Evolutionary conservation across 164 flowering plant species (phyloP), one percentile per base, ranked within the genome.

Genomic region (Cinnamomum chago): DNA sequence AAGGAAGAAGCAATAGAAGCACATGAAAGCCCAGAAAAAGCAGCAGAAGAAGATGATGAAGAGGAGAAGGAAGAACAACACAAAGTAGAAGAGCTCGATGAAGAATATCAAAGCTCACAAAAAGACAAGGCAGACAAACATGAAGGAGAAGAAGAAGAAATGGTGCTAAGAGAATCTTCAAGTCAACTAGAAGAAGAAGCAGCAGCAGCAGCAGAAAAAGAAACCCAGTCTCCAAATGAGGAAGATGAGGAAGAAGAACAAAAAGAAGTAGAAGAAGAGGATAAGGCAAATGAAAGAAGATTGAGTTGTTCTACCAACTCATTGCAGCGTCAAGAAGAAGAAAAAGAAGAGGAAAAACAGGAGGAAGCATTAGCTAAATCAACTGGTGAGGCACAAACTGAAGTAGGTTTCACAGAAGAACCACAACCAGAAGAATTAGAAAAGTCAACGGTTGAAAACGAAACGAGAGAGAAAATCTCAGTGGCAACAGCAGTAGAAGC

Each of bases 391-490:
- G n/a, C 60, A 55, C n/a, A 40, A 40, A 40, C 47, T 40, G 47
- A 40, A 7, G 9, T 40, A 0, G 47, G 20, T 55, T 55, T 20
- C n/a, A 5, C 3, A 55, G 20, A 55, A 20, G n/a, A 55, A 55
- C 60, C 5, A 55, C 3, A 40, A 40, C 47, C 47, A 40, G 71
- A 75, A 25, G 80, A 72, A 68, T 69, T 71, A 24, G 80, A 76
- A 10, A 71, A 71, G 62, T 50, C 58, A 58, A 71, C 73, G n/a
- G 30, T 22, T 11, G 72, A 24, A 50, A 58, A 52, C 30, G 24
- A 51, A 64, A 58, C 14, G 10, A 60, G 66, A 40, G 68, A 75
- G 50, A 64, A 71, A 60, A 50, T 55, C 60, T 27, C 62, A 5
- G 55, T 5, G 62, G 28, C 17, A 25, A 24, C 14, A 64, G 40